Evolutionary conservation across 2,329 filamentous ascomycete genomes (phyloP).

Genomic region (Fusarium drepaniforme): DNA sequence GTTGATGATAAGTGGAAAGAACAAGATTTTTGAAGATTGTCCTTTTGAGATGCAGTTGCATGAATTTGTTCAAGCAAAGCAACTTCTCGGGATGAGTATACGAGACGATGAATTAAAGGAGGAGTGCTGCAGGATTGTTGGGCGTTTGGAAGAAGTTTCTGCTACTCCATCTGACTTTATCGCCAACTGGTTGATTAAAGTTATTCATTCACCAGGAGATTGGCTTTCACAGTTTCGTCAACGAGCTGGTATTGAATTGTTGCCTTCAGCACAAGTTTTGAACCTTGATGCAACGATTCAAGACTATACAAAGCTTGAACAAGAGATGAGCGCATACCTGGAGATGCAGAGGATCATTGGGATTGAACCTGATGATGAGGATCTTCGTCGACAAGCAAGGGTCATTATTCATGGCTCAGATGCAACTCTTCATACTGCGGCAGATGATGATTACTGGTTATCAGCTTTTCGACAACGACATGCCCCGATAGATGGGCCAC

Average conservation of each 20-base stretch:
- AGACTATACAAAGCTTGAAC: constrained; percentile 37
- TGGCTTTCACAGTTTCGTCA: constrained; percentile 39
- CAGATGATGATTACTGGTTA: constrained; percentile 41
- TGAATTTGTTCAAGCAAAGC: constrained; percentile 30
- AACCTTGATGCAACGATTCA: constrained; percentile 31
- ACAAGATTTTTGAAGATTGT: constrained; percentile 45
- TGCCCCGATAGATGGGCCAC: constrained; percentile 16
- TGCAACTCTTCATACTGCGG: constrained; percentile 33
- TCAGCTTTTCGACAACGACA: constrained; percentile 38
- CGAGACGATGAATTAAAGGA: constrained; percentile 32
- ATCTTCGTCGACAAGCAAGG: constrained; percentile 36
- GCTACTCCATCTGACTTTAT: constrained; percentile 39
- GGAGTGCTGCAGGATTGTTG: constrained; percentile 40
- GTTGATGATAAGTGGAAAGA: constrained; percentile 45
- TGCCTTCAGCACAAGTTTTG: neutral
- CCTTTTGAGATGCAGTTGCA: constrained; percentile 42
- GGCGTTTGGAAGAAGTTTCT: constrained; percentile 33
- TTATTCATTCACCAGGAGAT: constrained; percentile 30
- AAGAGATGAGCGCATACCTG: constrained; percentile 29
- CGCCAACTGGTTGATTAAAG: constrained; percentile 39
- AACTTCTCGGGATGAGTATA: constrained; percentile 11
- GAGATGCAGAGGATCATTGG: constrained; percentile 30
- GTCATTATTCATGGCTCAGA: constrained; percentile 36
- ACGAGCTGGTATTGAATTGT: constrained; percentile 19
- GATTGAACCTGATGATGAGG: constrained; percentile 30